Percentiles rank a stretch among this genome's conserved stretches.
Conservation (phyloP, 2,329 filamentous ascomycete genomes). For the Teratosphaeria gauchensis region DNA sequence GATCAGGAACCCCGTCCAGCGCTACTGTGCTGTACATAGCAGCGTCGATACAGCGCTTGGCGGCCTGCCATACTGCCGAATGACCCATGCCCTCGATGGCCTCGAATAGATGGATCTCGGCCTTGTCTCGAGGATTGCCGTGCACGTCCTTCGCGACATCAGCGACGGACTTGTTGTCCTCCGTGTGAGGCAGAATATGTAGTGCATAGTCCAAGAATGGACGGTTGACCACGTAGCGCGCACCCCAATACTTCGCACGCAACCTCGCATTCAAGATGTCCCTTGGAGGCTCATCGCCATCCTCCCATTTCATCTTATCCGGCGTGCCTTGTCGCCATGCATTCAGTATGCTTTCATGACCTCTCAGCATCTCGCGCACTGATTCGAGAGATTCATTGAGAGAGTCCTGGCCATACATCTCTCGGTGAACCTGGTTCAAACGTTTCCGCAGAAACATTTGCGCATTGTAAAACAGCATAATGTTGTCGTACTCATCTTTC, state of each 20-base stretch:
- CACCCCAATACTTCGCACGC: constrained; percentile 90
- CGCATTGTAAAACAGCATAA: constrained; percentile 50
- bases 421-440: constrained; percentile 46
- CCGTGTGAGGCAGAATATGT: constrained; percentile 34
- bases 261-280: constrained; percentile 77
- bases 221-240: constrained; percentile 78
- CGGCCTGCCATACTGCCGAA: constrained; percentile 20
- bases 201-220: constrained; percentile 59
- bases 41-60: constrained; percentile 53
- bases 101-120: constrained; percentile 26
- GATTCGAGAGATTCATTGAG: constrained; percentile 11
- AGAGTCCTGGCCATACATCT: constrained; percentile 39
- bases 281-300: constrained; percentile 58
- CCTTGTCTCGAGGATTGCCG: constrained; percentile 21
- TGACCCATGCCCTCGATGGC: constrained; percentile 24
- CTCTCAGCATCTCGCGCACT: constrained; percentile 20
- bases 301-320: constrained; percentile 49
- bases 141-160: constrained; percentile 21
- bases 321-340: constrained; percentile 46
- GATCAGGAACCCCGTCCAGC: constrained; percentile 61
- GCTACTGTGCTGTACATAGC: constrained; percentile 78
- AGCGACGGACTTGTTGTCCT: constrained; percentile 13
- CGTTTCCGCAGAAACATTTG: constrained; percentile 51
- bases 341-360: constrained; percentile 32
- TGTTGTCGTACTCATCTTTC: constrained; percentile 16